Conservation (phyloP, 2,329 filamentous ascomycete genomes). For the Fusarium torreyae region DNA sequence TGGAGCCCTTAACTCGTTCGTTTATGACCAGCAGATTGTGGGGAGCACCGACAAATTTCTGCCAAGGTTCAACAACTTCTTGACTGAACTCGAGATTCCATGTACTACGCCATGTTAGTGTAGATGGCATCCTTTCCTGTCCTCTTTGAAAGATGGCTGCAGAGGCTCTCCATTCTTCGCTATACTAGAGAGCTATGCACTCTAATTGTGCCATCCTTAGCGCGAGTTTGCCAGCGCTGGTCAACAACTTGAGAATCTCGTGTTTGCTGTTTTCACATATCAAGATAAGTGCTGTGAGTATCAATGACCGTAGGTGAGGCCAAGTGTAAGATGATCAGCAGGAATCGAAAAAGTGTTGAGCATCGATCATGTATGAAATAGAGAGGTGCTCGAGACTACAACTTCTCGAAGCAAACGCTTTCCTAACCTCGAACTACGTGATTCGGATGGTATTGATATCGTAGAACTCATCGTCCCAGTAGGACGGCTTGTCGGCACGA, state of each 20-base stretch:
- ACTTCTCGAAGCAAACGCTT: not conserved
- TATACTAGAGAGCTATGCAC: not conserved
- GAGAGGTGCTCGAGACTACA: not conserved
- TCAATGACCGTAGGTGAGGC: not conserved
- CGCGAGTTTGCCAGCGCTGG: not conserved
- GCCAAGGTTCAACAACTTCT: conserved; percentile 1
- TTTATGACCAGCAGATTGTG: not conserved
- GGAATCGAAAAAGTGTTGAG: not conserved
- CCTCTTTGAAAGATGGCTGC: conserved; percentile 5
- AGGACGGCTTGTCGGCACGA: not conserved
- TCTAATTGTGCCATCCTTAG: conserved; percentile 5
- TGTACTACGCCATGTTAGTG: conserved; percentile 17
- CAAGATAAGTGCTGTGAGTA: conserved; percentile 1
- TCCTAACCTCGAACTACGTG: not conserved
- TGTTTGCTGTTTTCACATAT: not conserved
- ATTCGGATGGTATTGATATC: not conserved
- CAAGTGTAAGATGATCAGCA: not conserved
- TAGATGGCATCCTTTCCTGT: not conserved
- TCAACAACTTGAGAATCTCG: not conserved
- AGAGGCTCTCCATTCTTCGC: not conserved
- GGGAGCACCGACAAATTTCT: not conserved
- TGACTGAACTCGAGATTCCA: conserved; percentile 6
- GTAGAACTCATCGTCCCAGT: no score
- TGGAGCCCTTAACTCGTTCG: not conserved
- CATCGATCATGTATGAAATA: not conserved